Conservation (phyloP, 345 rosid species). For the Rhodamnia rubescens region DNA sequence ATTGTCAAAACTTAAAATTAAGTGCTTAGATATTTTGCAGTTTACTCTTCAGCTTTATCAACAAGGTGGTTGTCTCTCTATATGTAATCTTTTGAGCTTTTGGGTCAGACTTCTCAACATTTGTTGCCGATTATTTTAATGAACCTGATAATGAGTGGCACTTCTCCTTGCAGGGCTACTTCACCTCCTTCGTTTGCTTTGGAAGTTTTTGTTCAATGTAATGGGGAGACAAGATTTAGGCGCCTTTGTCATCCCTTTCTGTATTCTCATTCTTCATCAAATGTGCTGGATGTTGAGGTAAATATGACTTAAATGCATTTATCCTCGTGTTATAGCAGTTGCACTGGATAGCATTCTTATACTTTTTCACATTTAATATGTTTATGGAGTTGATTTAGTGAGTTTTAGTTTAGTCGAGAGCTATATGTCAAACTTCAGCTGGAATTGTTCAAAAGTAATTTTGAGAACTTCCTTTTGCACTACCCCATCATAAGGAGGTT, state of each 20-base stretch:
- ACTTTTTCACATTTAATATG: neutral
- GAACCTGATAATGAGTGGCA: neutral
- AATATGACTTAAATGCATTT: neutral
- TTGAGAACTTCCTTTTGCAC: neutral
- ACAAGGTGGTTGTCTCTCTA: neutral
- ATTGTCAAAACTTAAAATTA: neutral
- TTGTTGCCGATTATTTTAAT: neutral
- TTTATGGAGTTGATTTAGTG: neutral
- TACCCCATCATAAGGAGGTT: neutral
- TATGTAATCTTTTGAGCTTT: neutral
- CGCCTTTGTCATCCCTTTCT: constrained; percentile 96
- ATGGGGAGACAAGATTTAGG: constrained; percentile 87
- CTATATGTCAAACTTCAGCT: neutral
- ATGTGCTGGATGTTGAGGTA: constrained; percentile 95
- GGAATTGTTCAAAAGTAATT: neutral
- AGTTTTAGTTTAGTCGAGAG: neutral
- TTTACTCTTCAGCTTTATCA: neutral
- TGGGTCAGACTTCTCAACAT: neutral
- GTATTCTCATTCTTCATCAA: constrained; percentile 92
- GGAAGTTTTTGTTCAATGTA: constrained; percentile 93
- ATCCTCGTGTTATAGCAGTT: too few species aligned
- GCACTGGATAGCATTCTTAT: neutral
- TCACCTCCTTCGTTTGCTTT: constrained; percentile 97
- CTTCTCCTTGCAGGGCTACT: constrained; percentile 54
- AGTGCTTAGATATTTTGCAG: neutral